Percentiles rank a stretch among this genome's conserved stretches.
Evolutionary conservation across 345 rosid genomes (phyloP).

Genomic region (Noccaea bulbosa): DNA sequence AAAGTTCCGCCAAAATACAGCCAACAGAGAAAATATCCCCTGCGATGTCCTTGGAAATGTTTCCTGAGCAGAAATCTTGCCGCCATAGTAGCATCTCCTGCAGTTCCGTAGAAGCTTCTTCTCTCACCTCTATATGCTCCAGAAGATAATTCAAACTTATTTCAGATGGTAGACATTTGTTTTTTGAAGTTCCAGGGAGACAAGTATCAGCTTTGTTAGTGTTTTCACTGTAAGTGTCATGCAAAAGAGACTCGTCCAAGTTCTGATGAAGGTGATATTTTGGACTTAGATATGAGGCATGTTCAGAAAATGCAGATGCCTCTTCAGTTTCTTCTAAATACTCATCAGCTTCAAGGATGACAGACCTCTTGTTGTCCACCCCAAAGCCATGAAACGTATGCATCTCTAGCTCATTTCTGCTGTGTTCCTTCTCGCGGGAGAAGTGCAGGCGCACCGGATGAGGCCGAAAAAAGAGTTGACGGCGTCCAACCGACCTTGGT

Average conservation of each 20-base stretch:
- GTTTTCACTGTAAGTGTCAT: slow-evolving; percentile 45
- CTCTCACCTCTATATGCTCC: slow-evolving; percentile 63
- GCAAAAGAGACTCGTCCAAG: slow-evolving; percentile 39
- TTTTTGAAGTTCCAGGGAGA: slow-evolving; percentile 46
- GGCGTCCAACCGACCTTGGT: slow-evolving; percentile 83
- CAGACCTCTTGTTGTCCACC: slow-evolving; percentile 47
- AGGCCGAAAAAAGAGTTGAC: slow-evolving; percentile 76
- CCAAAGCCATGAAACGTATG: slow-evolving; percentile 46
- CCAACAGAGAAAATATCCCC: slow-evolving; percentile 84
- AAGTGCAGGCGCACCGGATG: slow-evolving; percentile 67
- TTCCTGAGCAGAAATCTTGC: slow-evolving; percentile 51
- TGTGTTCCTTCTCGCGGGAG: slow-evolving; percentile 42
- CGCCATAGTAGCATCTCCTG: slow-evolving; percentile 77
- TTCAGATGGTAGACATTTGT: slow-evolving; percentile 42
- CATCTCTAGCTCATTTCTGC: slow-evolving; percentile 43
- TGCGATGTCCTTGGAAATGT: slow-evolving; percentile 50
- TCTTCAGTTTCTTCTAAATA: slow-evolving; percentile 71
- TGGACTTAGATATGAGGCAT: slow-evolving; percentile 72
- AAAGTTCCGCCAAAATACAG: slow-evolving; percentile 83
- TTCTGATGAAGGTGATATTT: slow-evolving; percentile 47
- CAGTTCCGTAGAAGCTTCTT: slow-evolving; percentile 59
- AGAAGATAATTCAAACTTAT: slow-evolving; percentile 68
- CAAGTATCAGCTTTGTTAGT: slow-evolving; percentile 38
- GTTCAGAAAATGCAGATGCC: slow-evolving; percentile 73
- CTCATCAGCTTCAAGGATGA: slow-evolving; percentile 54